phyloP scores from a whole-genome alignment of 2,329 filamentous ascomycete genomes.

The Penicillium expansum region DNA sequence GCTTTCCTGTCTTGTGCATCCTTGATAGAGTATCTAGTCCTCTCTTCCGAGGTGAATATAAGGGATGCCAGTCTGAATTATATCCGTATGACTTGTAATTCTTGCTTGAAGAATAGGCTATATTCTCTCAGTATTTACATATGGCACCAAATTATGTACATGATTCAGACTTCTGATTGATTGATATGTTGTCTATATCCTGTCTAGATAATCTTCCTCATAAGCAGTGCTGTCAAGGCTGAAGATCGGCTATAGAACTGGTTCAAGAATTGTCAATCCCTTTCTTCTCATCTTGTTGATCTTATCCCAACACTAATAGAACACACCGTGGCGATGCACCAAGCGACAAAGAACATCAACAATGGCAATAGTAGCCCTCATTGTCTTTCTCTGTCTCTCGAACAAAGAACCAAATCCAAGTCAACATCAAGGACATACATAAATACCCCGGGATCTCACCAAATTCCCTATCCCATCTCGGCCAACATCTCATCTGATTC shows the following conservation, averaged over 20 bases:
- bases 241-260: not conserved
- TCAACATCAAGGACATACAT: not conserved
- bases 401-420: not conserved
- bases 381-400: not conserved
- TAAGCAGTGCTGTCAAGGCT: too few species aligned
- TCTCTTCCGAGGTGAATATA: slow-evolving; percentile 11
- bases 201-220: too few species aligned
- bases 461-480: not conserved
- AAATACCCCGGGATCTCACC: not conserved
- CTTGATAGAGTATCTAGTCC: slow-evolving; percentile 8
- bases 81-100: not conserved
- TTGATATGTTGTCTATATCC: not conserved
- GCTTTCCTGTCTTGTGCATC: slow-evolving; percentile 8
- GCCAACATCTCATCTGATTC: not conserved
- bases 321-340: not conserved
- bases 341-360: not conserved
- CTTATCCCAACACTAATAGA: not conserved
- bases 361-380: not conserved
- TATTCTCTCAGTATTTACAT: not conserved
- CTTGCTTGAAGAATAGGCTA: not conserved
- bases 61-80: slow-evolving; percentile 1
- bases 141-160: not conserved
- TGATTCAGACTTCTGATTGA: not conserved
- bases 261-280: not conserved
- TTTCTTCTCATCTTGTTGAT: not conserved